phyloP scores from a whole-genome alignment of 1,284 basidiomycete genomes.

The Anthracocystis setariae region DNA sequence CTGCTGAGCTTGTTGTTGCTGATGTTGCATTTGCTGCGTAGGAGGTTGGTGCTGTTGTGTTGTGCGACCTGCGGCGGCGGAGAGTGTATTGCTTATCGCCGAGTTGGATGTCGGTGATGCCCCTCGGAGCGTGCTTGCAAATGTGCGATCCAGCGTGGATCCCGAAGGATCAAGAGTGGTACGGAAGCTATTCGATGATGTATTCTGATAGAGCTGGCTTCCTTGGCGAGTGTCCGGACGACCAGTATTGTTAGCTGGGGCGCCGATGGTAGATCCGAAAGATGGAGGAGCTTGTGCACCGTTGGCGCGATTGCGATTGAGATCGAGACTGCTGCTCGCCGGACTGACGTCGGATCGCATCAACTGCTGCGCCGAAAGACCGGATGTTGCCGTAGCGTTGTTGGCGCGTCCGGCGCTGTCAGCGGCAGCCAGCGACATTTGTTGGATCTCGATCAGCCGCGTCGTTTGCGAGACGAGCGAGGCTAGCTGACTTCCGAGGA shows the following conservation, averaged over 20 bases:
- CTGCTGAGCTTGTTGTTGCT: constrained; percentile 19
- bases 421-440: constrained; percentile 22
- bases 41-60: constrained; percentile 9
- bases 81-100: constrained; percentile 25
- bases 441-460: constrained; percentile 45
- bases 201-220: constrained; percentile 23
- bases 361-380: constrained; percentile 3
- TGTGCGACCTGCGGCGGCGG: constrained; percentile 20
- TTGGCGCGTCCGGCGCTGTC: constrained; percentile 13
- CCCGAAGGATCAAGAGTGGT: constrained; percentile 16
- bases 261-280: constrained; percentile 16
- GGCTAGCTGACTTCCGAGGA: constrained; percentile 43
- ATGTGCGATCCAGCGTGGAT: constrained; percentile 41
- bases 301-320: constrained; percentile 32
- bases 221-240: constrained; percentile 30
- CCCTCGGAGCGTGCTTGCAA: constrained; percentile 36
- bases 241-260: constrained; percentile 7
- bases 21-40: constrained; percentile 22
- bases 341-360: constrained; percentile 24
- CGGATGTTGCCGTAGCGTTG: constrained; percentile 5
- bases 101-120: constrained; percentile 25
- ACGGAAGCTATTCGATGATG: constrained; percentile 23
- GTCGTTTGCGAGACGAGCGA: constrained; percentile 45
- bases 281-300: constrained; percentile 21
- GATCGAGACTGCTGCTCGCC: constrained; percentile 21